These are phyloP conservation scores for Acacia acuminata DNA, from an alignment of 306 rosid genomes.

Conservation along the genomic window DNA sequence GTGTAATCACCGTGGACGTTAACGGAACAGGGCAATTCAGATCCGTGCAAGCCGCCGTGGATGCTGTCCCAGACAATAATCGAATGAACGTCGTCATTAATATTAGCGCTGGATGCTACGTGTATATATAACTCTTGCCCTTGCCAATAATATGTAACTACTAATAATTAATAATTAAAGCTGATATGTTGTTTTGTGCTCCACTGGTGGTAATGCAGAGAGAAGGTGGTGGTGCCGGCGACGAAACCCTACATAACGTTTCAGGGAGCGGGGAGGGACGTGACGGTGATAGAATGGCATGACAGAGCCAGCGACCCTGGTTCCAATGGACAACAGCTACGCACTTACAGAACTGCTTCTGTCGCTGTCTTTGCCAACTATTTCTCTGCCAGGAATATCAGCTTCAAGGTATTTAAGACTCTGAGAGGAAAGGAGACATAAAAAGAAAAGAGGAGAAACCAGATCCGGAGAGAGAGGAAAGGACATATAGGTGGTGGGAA, in stretches of 20 bases:
- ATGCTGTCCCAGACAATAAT: conserved; percentile 64
- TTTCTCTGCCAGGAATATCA: conserved; percentile 85
- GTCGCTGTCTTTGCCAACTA: conserved; percentile 72
- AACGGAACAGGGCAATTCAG: conserved; percentile 61
- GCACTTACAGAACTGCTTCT: conserved; percentile 91
- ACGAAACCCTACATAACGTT: conserved; percentile 85
- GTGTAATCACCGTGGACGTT: conserved; percentile 54
- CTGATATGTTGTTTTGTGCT: neutral
- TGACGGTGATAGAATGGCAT: conserved; percentile 91
- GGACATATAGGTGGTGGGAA: neutral
- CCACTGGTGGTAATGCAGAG: conserved; percentile 44
- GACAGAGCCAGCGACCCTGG: conserved; percentile 88
- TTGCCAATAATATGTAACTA: neutral
- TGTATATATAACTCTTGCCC: conserved; percentile 46
- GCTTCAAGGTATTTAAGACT: conserved; percentile 64
- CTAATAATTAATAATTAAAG: neutral
- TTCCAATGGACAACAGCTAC: conserved; percentile 79
- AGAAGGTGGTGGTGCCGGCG: conserved; percentile 82
- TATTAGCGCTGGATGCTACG: conserved; percentile 76
- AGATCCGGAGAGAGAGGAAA: no score
- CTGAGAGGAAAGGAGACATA: neutral
- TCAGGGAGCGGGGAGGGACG: conserved; percentile 73
- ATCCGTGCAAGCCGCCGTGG: conserved; percentile 78
- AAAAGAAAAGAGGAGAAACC: no score
- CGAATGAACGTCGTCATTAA: conserved; percentile 55